phyloP scores from a whole-genome alignment of 768 basidiomycete species.

The Strobilomyces dryophilus region DNA sequence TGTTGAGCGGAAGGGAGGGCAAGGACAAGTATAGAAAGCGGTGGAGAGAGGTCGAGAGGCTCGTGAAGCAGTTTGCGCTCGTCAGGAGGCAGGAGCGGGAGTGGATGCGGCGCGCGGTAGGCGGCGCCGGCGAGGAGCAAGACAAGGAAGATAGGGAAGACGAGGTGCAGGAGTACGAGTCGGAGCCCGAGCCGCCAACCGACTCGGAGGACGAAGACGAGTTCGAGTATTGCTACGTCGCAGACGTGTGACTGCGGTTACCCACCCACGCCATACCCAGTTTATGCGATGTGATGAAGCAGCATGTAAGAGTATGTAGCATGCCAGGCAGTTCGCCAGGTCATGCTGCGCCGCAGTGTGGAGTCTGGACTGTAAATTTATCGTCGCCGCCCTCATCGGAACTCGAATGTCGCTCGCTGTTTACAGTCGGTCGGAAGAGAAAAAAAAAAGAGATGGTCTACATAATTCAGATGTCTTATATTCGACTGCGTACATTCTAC shows the following conservation, averaged over 20 bases:
- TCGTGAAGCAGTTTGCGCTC: conserved; percentile 20
- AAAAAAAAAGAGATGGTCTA: too few species aligned
- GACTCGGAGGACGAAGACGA: conserved; percentile 26
- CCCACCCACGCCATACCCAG: neutral
- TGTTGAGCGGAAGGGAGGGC: conserved; percentile 21
- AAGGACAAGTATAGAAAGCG: conserved; percentile 24
- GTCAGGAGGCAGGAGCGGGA: conserved; percentile 20
- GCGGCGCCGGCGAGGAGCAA: neutral
- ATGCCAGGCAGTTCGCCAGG: too few species aligned
- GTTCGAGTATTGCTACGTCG: conserved; percentile 23
- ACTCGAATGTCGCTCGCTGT: neutral
- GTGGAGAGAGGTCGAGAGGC: conserved; percentile 23
- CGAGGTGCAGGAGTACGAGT: conserved; percentile 17
- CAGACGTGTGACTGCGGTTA: conserved; percentile 1
- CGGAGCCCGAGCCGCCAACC: conserved; percentile 18
- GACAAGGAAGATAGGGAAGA: conserved; percentile 9
- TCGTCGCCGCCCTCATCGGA: conserved; percentile 6
- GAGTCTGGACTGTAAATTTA: too few species aligned
- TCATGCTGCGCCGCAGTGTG: too few species aligned
- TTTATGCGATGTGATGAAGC: neutral
- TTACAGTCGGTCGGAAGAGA: too few species aligned
- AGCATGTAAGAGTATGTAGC: neutral
- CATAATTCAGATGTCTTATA: too few species aligned
- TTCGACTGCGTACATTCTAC: too few species aligned
- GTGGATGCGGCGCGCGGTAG: conserved; percentile 5